Evolutionary conservation across 129 eudicot genomes (phyloP).

Genomic region (Flaveria trinervia): DNA sequence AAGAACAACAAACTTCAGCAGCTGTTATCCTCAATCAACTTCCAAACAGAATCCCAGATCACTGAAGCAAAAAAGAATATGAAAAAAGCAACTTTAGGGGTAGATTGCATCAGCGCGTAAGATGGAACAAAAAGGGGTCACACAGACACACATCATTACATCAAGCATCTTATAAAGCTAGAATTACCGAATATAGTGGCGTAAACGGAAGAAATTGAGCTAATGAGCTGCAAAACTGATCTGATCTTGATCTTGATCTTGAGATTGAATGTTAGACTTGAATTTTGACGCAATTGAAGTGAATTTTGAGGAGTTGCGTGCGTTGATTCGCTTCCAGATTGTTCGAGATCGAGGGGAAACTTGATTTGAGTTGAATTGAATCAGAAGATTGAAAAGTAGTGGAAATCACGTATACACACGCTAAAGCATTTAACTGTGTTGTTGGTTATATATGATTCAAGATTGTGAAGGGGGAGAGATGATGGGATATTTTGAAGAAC

Average conservation of each 20-base stretch:
- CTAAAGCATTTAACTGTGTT: constrained; percentile 19
- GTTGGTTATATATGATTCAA: constrained; percentile 24
- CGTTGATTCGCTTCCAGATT: constrained; percentile 17
- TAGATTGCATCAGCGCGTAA: constrained; percentile 19
- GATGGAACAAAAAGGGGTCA: constrained; percentile 3
- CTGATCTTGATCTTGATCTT: constrained; percentile 1
- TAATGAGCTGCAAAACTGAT: background rate
- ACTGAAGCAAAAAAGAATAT: constrained; percentile 24
- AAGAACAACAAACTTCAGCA: constrained; percentile 17
- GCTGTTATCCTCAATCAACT: constrained; percentile 19
- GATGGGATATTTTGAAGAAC: constrained; percentile 21
- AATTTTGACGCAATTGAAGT: background rate
- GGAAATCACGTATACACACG: constrained; percentile 34
- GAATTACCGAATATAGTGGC: constrained; percentile 5
- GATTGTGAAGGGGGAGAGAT: background rate
- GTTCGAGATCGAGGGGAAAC: background rate
- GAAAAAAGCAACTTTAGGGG: background rate
- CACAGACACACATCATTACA: background rate
- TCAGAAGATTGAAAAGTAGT: constrained; percentile 19
- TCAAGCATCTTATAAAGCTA: constrained; percentile 11
- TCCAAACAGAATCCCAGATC: constrained; percentile 29
- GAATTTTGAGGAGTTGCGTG: constrained; percentile 20
- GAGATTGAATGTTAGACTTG: constrained; percentile 25
- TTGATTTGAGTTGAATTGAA: constrained; percentile 6
- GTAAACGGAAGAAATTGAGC: constrained; percentile 20